Base-by-base conservation (phyloP, 768 basidiomycete species). In the Cystobasidium ongulense region DNA sequence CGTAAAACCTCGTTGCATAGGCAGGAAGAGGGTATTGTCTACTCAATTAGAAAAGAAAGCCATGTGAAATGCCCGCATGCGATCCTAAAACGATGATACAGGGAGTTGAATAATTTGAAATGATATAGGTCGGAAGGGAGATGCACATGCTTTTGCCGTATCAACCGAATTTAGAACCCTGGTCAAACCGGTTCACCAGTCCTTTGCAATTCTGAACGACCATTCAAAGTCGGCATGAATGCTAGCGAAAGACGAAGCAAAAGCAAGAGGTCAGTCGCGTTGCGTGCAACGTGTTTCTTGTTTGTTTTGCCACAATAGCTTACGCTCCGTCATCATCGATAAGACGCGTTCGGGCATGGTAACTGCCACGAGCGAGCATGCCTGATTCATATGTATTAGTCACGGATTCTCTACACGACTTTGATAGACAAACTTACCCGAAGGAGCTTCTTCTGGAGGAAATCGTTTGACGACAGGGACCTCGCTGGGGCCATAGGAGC, bases 401-500 rank as follows among this genome's bases (percentile, higher is more conserved):
- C n/a, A 5, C 3, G 17, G 18, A 8, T 27, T 17, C 8, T 25
- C 15, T 27, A 11, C 21, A 13, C 61, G 31, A 36, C 61, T 39
- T 17, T 7, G 39, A 39, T 17, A 7, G 17, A 17, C n/a, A 21
- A 4, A 50, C 5, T 50, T 4, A 71, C 68, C 68, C 15, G 53
- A 72, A 1, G 76, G 76, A 31, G 76, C 74, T 63, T 77, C 76
- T 50, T 77, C 76, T 31, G 75, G 63, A 17, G 66, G 50, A 53
- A 77, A 76, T 46, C 53, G 57, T 39, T 57, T 66, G 7, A 54
- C 50, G 43, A 76, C 52, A 54, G 75, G 36, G 17, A 72, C 75
- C 10, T 29, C 41, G n/a, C 63, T 50, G 5, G 76, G 75, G 11
- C 75, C 75, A 35, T 77, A 70, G 17, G 57, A 63, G 17, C 76